Evolutionary conservation across 352 stramenopile genomes (phyloP).

Genomic region (Aphanomyces invadans): DNA sequence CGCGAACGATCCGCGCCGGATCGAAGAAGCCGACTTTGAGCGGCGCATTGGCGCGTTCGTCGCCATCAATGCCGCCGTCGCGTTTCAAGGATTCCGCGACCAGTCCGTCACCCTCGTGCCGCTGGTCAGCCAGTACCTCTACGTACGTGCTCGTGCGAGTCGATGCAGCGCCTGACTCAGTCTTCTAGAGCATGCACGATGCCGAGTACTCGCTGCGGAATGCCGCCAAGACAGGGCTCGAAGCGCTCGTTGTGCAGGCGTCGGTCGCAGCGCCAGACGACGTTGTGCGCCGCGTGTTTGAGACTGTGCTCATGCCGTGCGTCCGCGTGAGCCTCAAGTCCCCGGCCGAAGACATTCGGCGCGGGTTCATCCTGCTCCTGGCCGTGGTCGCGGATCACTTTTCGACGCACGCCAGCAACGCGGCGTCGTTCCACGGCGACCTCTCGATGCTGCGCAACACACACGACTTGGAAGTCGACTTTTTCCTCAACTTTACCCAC

Average conservation of each 20-base stretch:
- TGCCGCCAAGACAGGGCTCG: conserved; percentile 49
- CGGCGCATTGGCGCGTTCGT: conserved; percentile 69
- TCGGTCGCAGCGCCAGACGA: conserved; percentile 37
- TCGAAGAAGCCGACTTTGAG: conserved; percentile 82
- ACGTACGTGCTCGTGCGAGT: conserved; percentile 25
- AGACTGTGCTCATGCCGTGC: conserved; percentile 85
- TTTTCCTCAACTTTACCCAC: conserved; percentile 98
- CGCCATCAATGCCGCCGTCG: conserved; percentile 43
- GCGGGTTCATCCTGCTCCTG: conserved; percentile 80
- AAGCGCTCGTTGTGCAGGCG: conserved; percentile 42
- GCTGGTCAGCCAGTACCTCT: conserved; percentile 64
- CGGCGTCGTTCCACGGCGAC: conserved; percentile 62
- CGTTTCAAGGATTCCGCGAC: conserved; percentile 54
- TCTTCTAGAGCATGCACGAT: conserved; percentile 57
- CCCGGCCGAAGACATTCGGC: conserved; percentile 60
- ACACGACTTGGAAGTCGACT: conserved; percentile 92
- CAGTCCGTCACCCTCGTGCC: conserved; percentile 65
- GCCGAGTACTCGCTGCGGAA: conserved; percentile 78
- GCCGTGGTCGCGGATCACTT: conserved; percentile 53
- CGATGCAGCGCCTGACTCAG: not conserved
- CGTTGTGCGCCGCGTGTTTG: conserved; percentile 62
- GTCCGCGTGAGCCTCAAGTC: conserved; percentile 76
- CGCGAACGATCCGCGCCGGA: conserved; percentile 64
- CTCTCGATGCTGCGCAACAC: conserved; percentile 59
- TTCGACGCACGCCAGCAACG: conserved; percentile 32